Evolutionary conservation across 805 yeast genomes (phyloP).

Genomic region (Yarrowia yakushimensis): DNA sequence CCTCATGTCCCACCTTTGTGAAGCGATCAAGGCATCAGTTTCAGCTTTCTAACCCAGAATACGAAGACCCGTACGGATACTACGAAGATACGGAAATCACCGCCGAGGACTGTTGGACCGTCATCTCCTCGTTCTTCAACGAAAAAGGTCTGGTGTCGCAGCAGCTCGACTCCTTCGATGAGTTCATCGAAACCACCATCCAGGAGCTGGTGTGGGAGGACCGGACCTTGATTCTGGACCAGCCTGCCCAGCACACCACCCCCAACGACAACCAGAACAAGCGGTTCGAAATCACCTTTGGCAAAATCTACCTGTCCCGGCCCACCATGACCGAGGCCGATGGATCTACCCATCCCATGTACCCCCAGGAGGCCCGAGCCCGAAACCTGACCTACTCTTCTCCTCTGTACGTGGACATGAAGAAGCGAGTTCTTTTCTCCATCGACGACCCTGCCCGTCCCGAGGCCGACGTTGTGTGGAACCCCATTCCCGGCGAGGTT

Average conservation of each 20-base stretch:
- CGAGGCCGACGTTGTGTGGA: constrained; percentile 46
- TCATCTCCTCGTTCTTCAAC: constrained; percentile 90
- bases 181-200: constrained; percentile 92
- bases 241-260: constrained; percentile 95
- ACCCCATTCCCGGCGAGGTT: constrained; percentile 52
- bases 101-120: constrained; percentile 99
- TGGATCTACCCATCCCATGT: constrained; percentile 98
- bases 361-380: constrained; percentile 96
- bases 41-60: constrained; percentile 25
- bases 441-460: constrained; percentile 57
- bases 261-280: constrained; percentile 86
- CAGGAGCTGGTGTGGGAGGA: constrained; percentile 97
- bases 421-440: constrained; percentile 80
- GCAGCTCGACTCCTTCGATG: constrained; percentile 97
- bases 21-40: too few relatives aligned
- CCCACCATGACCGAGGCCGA: constrained; percentile 99
- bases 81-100: constrained; percentile 75
- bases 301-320: constrained; percentile 91
- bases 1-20: too few relatives aligned
- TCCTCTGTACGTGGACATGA: constrained; percentile 93
- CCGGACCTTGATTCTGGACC: constrained; percentile 88
- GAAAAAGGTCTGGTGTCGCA: constrained; percentile 97
- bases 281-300: constrained; percentile 95
- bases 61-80: constrained; percentile 62
- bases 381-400: constrained; percentile 95